Conservation (phyloP, 768 basidiomycete species). For the Termitomyces sp. region DNA sequence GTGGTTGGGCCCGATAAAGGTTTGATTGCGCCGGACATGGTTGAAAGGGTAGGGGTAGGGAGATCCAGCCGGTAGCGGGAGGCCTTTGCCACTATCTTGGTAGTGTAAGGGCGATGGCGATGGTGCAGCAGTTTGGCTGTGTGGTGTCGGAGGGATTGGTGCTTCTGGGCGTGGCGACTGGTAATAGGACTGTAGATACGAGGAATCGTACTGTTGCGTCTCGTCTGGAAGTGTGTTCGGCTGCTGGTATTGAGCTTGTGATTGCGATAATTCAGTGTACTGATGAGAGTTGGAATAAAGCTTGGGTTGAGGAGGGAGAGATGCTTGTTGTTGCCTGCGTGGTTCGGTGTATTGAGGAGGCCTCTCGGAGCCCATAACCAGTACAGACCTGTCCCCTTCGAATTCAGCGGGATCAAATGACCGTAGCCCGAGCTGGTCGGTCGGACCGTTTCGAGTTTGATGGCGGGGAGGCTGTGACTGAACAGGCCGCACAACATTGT, state of each 20-base stretch:
- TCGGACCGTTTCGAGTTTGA: constrained; percentile 33
- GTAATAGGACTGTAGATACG: constrained; percentile 56
- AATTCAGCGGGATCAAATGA: constrained; percentile 55
- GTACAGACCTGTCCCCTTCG: constrained; percentile 28
- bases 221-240: constrained; percentile 47
- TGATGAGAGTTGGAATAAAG: too few species aligned
- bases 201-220: constrained; percentile 52
- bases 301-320: too few species aligned
- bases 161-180: constrained; percentile 63
- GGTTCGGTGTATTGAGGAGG: constrained; percentile 24
- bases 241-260: constrained; percentile 26
- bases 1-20: constrained; percentile 25
- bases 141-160: constrained; percentile 76
- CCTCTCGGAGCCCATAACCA: constrained; percentile 19
- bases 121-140: constrained; percentile 67
- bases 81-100: constrained; percentile 15
- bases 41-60: constrained; percentile 77
- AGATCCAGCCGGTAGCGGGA: constrained; percentile 53
- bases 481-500: constrained; percentile 12
- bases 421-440: constrained; percentile 57
- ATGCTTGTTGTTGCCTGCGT: constrained; percentile 13
- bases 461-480: too few species aligned
- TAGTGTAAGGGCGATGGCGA: constrained; percentile 63
- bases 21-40: constrained; percentile 53
- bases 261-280: not conserved